Base-by-base conservation (phyloP, 805 yeast genomes). In the Candida ulmi region DNA sequence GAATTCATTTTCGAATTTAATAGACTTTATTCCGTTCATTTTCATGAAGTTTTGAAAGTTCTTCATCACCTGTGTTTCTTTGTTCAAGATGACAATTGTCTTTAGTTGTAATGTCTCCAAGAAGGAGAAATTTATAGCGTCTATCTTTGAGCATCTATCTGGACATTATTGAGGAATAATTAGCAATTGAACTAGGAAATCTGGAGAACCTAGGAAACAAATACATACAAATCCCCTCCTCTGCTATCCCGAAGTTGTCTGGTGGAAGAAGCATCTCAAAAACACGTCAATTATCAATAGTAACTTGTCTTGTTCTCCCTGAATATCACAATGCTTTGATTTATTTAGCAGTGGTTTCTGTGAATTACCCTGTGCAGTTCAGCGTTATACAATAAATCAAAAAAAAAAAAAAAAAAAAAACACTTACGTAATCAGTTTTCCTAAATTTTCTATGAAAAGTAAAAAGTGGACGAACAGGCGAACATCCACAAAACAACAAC, bases 241-340 rank as follows among this genome's bases (percentile, higher is more conserved):
- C 97, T 4, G 90, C 96, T 24, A 88, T 69, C 0, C 96, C 95
- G 65, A 85, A 93, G 57, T 85, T 86, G 36, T 88, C 91, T 1
- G 99, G 98, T 2, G 96, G 95, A 1, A 90, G 86, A 25, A 88
- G 68, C 96, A 88, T 88, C 24, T 21, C 24, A 21, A 21, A 21
- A 9, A 21, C 6, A 6, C 9, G 24, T 21, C 24, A 21, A 21
- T 7, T 21, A 21, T n/a, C n/a, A n/a, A n/a, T n/a, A n/a, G n/a
- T n/a, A n/a, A n/a, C n/a, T n/a, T n/a, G n/a, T n/a, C n/a, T n/a
- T n/a, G n/a, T n/a, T n/a, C n/a, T n/a, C n/a, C n/a, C n/a, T n/a
- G n/a, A n/a, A n/a, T n/a, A n/a, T n/a, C n/a, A n/a, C n/a, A n/a
- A n/a, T n/a, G n/a, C n/a, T n/a, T n/a, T n/a, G n/a, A n/a, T n/a